A percentile compares a stretch with the other conserved stretches of the same genome.
phyloP scores from a whole-genome alignment of 345 rosid genomes.

The Brassica carinata region DNA sequence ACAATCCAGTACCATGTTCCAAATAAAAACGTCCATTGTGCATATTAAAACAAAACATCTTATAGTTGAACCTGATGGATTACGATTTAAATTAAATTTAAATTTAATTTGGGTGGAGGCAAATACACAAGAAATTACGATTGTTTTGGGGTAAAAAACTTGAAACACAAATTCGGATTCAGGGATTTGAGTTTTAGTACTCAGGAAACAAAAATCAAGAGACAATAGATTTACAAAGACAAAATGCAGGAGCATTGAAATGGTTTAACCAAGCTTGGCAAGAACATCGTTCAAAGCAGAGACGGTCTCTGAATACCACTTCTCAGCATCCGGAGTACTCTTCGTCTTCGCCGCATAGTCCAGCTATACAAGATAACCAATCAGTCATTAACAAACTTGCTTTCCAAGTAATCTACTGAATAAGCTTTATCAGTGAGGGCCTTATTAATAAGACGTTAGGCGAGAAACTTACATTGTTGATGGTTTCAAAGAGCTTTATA shows the following conservation, averaged over 20 bases:
- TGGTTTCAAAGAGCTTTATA: slow-evolving; percentile 76
- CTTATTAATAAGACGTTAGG: not conserved
- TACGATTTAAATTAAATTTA: not conserved
- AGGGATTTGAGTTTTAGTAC: slow-evolving; percentile 21
- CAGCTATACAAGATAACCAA: slow-evolving; percentile 48
- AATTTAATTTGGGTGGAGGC: not conserved
- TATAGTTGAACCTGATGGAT: not conserved
- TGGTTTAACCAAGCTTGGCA: slow-evolving; percentile 79
- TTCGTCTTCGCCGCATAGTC: slow-evolving; percentile 92
- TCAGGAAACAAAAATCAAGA: slow-evolving; percentile 26
- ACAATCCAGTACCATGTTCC: not conserved
- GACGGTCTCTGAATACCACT: slow-evolving; percentile 75
- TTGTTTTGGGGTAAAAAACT: not conserved
- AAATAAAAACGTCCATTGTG: not conserved
- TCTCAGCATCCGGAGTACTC: slow-evolving; percentile 83
- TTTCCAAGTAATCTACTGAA: not conserved
- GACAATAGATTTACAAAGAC: slow-evolving; percentile 22
- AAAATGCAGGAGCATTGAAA: not conserved
- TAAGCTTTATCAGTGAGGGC: not conserved
- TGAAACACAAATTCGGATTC: slow-evolving; percentile 21
- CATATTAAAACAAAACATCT: not conserved
- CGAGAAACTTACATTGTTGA: slow-evolving; percentile 53
- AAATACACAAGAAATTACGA: slow-evolving; percentile 10
- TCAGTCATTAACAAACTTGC: slow-evolving; percentile 4
- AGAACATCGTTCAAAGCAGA: slow-evolving; percentile 78